phyloP scores from a whole-genome alignment of 108 stramenopile species.

The Fragilaria radians region DNA sequence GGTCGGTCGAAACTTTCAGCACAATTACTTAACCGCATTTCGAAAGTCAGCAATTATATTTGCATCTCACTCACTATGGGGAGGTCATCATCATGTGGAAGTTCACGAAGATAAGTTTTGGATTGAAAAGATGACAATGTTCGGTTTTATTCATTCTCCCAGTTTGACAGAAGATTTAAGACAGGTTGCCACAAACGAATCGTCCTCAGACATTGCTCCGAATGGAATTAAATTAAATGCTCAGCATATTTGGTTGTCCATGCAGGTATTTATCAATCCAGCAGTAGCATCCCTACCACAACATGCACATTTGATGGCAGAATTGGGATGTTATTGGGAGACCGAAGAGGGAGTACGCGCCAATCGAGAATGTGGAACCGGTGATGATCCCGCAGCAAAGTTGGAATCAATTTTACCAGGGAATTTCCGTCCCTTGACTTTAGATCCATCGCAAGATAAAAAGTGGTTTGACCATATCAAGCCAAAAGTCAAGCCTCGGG shows the following conservation, averaged over 20 bases:
- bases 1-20: conserved; percentile 56
- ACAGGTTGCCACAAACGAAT: conserved; percentile 24
- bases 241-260: conserved; percentile 33
- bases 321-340: conserved; percentile 18
- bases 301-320: conserved; percentile 50
- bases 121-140: conserved; percentile 42
- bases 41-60: conserved; percentile 74
- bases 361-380: conserved; percentile 4
- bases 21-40: conserved; percentile 67
- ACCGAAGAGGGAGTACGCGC: conserved; percentile 1
- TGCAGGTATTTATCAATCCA: conserved; percentile 23
- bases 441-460: not conserved
- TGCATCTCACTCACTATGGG: conserved; percentile 55
- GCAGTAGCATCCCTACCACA: conserved; percentile 43
- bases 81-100: conserved; percentile 54
- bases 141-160: conserved; percentile 44
- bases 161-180: conserved; percentile 31
- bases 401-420: not conserved
- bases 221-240: conserved; percentile 21
- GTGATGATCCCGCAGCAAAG: not conserved
- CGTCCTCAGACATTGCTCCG: conserved; percentile 3
- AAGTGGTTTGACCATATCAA: not conserved
- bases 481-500: not conserved
- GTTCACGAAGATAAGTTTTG: conserved; percentile 54
- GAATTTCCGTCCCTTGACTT: not conserved